Conservation (phyloP, 768 basidiomycete genomes). For the Boletus vinaceobasis region DNA sequence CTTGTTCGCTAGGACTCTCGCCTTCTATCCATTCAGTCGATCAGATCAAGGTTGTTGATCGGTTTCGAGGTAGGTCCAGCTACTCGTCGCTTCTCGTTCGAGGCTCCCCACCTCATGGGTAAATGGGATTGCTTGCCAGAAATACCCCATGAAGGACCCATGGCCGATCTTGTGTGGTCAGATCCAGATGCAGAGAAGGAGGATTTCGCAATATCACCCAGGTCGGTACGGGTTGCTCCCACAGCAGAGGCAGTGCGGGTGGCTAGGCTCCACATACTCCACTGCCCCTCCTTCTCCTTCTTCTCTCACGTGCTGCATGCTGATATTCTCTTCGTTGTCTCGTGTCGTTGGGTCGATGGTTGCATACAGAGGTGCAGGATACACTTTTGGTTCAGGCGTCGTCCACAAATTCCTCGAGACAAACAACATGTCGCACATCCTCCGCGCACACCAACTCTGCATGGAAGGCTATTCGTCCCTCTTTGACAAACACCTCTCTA, state of each 20-base stretch:
- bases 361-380: slow-evolving; percentile 81
- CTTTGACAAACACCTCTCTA: slow-evolving; percentile 92
- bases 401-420: slow-evolving; percentile 96
- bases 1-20: slow-evolving; percentile 64
- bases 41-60: slow-evolving; percentile 98
- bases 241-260: slow-evolving; percentile 5
- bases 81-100: slow-evolving; percentile 20
- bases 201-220: slow-evolving; percentile 97
- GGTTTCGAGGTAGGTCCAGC: slow-evolving; percentile 76
- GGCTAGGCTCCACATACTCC: slow-evolving; percentile 8
- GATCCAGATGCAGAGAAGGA: slow-evolving; percentile 99
- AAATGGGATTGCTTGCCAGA: slow-evolving; percentile 46
- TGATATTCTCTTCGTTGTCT: slow-evolving; percentile 7
- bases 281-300: slow-evolving; percentile 7
- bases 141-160: slow-evolving; percentile 98
- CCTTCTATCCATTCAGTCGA: slow-evolving; percentile 99
- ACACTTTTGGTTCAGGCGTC: slow-evolving; percentile 97
- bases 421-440: slow-evolving; percentile 95
- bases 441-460: slow-evolving; percentile 97
- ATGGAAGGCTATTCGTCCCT: slow-evolving; percentile 99
- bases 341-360: background rate
- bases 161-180: slow-evolving; percentile 99
- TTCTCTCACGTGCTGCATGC: slow-evolving; percentile 6
- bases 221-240: slow-evolving; percentile 48
- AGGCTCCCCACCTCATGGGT: slow-evolving; percentile 22